Percentiles rank a stretch among this genome's conserved stretches.
Evolutionary conservation across 2,329 filamentous ascomycete genomes (phyloP).

Genomic region (Hypoxylon sp.): DNA sequence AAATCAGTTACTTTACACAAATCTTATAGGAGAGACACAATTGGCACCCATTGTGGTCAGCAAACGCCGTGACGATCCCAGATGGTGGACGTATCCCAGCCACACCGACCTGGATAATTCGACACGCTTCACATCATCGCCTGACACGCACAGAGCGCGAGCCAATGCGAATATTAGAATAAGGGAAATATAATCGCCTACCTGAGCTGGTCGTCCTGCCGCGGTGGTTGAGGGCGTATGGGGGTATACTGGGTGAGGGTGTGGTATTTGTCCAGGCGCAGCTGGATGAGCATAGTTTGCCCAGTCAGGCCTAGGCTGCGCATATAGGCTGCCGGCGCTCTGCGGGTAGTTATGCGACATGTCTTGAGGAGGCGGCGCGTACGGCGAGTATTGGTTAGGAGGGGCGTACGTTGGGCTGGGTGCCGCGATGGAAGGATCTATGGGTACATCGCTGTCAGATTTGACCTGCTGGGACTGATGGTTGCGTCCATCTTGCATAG

Average conservation of each 20-base stretch:
- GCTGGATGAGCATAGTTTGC: constrained; percentile 71
- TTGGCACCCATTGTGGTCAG: constrained; percentile 13
- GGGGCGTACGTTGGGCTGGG: constrained; percentile 93
- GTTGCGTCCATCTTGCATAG: constrained; percentile 84
- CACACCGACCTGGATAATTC: not conserved
- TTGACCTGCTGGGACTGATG: constrained; percentile 84
- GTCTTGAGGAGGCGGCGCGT: constrained; percentile 84
- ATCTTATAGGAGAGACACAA: constrained; percentile 38
- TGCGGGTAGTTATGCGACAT: constrained; percentile 85
- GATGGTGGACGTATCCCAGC: not conserved
- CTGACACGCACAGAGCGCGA: not conserved
- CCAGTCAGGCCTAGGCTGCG: constrained; percentile 82
- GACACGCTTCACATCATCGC: not conserved
- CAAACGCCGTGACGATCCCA: not conserved
- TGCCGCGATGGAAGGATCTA: constrained; percentile 98
- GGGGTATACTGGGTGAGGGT: constrained; percentile 68
- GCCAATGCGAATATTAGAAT: not conserved
- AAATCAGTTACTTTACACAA: constrained; percentile 52
- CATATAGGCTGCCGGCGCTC: constrained; percentile 74
- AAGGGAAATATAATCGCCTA: constrained; percentile 58
- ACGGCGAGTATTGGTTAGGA: constrained; percentile 87
- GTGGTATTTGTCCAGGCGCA: constrained; percentile 62
- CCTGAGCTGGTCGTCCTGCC: constrained; percentile 71
- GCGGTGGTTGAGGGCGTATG: constrained; percentile 70
- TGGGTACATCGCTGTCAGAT: constrained; percentile 97